Base-by-base conservation (phyloP, 2,329 filamentous ascomycete species). In the Aspergillus brunneoviolaceus region DNA sequence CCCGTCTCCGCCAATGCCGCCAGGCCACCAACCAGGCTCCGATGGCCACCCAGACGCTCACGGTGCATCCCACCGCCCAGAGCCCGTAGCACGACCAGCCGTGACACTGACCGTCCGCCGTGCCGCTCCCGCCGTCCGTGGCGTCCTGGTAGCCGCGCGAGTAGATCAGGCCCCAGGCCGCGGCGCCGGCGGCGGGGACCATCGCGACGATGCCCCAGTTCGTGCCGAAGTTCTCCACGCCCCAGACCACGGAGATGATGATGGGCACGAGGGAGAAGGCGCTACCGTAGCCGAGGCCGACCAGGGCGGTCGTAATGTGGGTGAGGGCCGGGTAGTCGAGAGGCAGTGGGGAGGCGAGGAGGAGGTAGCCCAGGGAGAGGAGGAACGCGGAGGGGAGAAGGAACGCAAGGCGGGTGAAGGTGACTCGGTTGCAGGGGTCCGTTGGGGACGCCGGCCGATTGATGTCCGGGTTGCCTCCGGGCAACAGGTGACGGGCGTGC, bases 131-230 rank as follows among this genome's bases (percentile, higher is more conserved):
- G 2, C 84, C 78, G 62, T 85, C 79, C 70, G 55, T 72, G 58
- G 65, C 75, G 59, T 63, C 71, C 66, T 78, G 75, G 58, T 78
- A 78, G 21, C 68, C 72, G 31, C 61, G 67, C 51, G 90, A 91
- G 74, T 98, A 99, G n/a, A 97, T 80, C 0, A 95, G 76, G 0
- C 93, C 92, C 92, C 94, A 99, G 33, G 96, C 83, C 0, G 92
- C 92, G 0, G 94, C 92, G 0, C 94, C 95, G 0, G 90, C 78
- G 0, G 95, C 95, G 2, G 95, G 95, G 59, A 94, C 88, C 82
- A 96, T 95, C 48, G 93, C 92, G 7, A 98, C 87, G 62, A 98
- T 93, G 10, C 95, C 95, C 87, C 94, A 99, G 70, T 99, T 98
- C 0, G 95, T 99, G 60, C 92, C 95, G 73, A 99, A 98, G 74